Base-by-base conservation (phyloP, 768 basidiomycete genomes). In the Termitomyces sp. region DNA sequence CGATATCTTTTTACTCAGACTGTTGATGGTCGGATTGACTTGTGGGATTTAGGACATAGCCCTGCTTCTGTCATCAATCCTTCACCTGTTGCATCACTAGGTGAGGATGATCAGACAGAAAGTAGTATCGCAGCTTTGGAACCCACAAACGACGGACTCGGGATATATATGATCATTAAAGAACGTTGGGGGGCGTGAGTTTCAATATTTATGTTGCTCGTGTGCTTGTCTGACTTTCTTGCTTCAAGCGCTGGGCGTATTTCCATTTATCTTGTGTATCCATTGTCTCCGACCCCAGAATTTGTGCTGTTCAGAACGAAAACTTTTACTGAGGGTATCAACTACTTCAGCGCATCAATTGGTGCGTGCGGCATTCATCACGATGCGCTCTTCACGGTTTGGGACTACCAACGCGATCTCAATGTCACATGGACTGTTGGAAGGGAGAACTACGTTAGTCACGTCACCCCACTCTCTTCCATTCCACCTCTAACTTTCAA, bases 1-100 rank as follows among this genome's bases (percentile, higher is more conserved):
- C 56, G 56, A n/a, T 57, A 49, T 23, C 56, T 57, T 19, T 57
- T 57, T 40, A 57, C 56, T 23, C 56, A 57, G 31, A 51, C 38
- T 19, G 42, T 34, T 25, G 56, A 57, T 14, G 56, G 56, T 5
- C 41, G 47, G 12, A 45, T 57, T 41, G 47, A 57, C 16, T 23
- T 57, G 27, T 57, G 56, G 56, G 56, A 57, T 50, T 44, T 57
- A 41, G 56, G 56, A 23, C 42, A 32, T 11, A 44, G 48, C 14
- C 29, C 48, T 1, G 56, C 48, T 23, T 49, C 47, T 11, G 41
- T 42, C 40, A 51, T 57, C 41, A 38, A 45, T 7, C 40, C 41
- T 21, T 32, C 40, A 8, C 47, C 47, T 25, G 23, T 57, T 9
- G 56, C 56, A 25, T 51, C 43, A 35, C 48, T 55, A 41, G 44